phyloP scores from a whole-genome alignment of 2,329 filamentous ascomycete species.

The Thelonectria rubi region DNA sequence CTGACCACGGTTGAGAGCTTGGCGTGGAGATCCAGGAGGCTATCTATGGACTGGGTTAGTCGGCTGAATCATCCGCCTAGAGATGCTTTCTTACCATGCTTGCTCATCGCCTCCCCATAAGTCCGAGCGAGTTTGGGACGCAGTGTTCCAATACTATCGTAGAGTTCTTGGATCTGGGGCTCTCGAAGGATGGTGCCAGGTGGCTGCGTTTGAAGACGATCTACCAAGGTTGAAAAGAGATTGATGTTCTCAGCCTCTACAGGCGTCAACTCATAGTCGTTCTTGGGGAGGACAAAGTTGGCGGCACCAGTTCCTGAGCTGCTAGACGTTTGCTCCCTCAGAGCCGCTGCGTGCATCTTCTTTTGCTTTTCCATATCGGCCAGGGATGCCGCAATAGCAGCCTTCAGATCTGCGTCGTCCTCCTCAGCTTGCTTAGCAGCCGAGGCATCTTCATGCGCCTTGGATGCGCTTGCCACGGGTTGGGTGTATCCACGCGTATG shows the following conservation, averaged over 20 bases:
- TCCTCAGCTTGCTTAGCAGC: slow-evolving; percentile 71
- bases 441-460: slow-evolving; percentile 48
- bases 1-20: slow-evolving; percentile 96
- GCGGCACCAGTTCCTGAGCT: slow-evolving; percentile 50
- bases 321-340: slow-evolving; percentile 79
- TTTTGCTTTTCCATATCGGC: slow-evolving; percentile 99
- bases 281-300: slow-evolving; percentile 74
- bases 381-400: slow-evolving; percentile 92
- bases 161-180: slow-evolving; percentile 96
- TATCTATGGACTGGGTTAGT: slow-evolving; percentile 67
- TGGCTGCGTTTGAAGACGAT: slow-evolving; percentile 92
- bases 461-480: slow-evolving; percentile 54
- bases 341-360: slow-evolving; percentile 81
- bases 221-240: slow-evolving; percentile 91
- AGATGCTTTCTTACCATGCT: slow-evolving; percentile 74
- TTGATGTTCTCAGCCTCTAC: slow-evolving; percentile 98
- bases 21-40: slow-evolving; percentile 89
- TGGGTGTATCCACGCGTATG: slow-evolving; percentile 78
- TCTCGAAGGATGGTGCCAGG: slow-evolving; percentile 96
- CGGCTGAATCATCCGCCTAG: neutral
- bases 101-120: slow-evolving; percentile 99
- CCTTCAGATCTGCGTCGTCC: slow-evolving; percentile 91
- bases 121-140: slow-evolving; percentile 93
- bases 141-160: slow-evolving; percentile 94
- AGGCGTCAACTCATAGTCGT: slow-evolving; percentile 91